Base-by-base conservation (phyloP, 2,329 filamentous ascomycete genomes). In the Colletotrichum simmondsii region DNA sequence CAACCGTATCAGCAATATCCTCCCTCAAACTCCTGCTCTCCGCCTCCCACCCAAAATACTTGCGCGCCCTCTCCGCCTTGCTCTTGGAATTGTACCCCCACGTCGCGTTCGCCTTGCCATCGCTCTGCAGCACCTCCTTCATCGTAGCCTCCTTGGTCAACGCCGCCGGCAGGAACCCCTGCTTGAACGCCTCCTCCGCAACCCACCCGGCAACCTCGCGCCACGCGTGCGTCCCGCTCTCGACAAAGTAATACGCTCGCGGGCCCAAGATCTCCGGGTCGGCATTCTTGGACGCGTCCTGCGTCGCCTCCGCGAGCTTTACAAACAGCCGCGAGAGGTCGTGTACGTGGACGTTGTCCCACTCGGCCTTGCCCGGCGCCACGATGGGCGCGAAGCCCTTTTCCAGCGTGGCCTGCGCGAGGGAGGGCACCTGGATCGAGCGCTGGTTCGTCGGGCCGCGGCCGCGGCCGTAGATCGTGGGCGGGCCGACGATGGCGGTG, bases 181-280 rank as follows among this genome's bases (percentile, higher is more conserved):
- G 80, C 74, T 78, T 83, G 76, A 87, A 81, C 2, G 89, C 90
- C 76, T 89, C 86, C 54, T 90, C 85, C 1, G 88, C 90, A 70
- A 94, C 84, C 77, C 83, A 83, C 71, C 81, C 80, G 3, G 89
- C 84, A 8, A 92, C 78, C 16, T 93, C 89, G 5, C 88, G 87
- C 92, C 92, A 95, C 28, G 82, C 82, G 78, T 92, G 89, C 66
- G 87, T 82, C 1, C 90, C 92, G 75, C 87, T 89, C 79, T 92
- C 90, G 8, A 87, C 85, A 74, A 95, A 91, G 82, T 91, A 94
- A 80, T 94, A 95, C 1, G 85, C 92, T 42, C 88, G 80, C 0
- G 80, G 80, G 1, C 91, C 91, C 87, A 93, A 94, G 5, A 91
- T 83, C 76, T 93, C 91, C 0, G 87, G 82, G 69, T 91, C 87